Evolutionary conservation across 345 rosid species (phyloP), one percentile per base, ranked within the genome.

Genomic region (Reutealis trisperma): DNA sequence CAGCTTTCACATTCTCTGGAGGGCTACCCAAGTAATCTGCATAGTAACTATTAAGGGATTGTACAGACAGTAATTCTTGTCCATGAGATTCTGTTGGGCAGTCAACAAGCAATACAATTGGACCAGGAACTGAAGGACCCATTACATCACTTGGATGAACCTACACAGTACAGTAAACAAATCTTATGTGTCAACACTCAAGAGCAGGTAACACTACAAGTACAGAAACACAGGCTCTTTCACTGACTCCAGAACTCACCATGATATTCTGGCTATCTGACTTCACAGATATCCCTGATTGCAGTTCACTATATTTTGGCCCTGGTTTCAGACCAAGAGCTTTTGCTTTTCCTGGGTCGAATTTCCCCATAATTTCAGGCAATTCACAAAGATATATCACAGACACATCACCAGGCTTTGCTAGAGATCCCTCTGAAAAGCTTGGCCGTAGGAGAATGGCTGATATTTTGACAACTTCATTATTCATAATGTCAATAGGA

Each of bases 131-230:
- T 54, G 97, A 86, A 78, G 99, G 97, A 63, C 85, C 99, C 99
- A 96, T 92, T 52, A 96, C 99, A 81, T 96, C 99, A 81, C 94
- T 81, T 42, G 99, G 99, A 85, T 93, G 91, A 78, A 95, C 94
- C 97, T 94, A 73, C 45, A 55, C 14, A 76, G 67, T 61, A 58
- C 34, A 57, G 74, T 6, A 79, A 81, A 71, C 24, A 59, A 44
- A 66, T 41, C 0, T 49, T 52, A 19, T n/a, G 22, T 27, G 63
- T 78, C 49, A 67, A 79, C 71, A 52, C 14, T 37, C 30, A 41
- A 27, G 51, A 51, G 47, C 13, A 59, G n/a, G 76, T 2, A 41
- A 47, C 64, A 75, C 6, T 58, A 71, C 66, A 61, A 79, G 62
- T 61, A 67, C 54, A 41, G 45, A 4, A 52, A 61, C 42, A 58